Base-by-base conservation (phyloP, 352 stramenopile genomes). In the Phytophthora kernoviae region DNA sequence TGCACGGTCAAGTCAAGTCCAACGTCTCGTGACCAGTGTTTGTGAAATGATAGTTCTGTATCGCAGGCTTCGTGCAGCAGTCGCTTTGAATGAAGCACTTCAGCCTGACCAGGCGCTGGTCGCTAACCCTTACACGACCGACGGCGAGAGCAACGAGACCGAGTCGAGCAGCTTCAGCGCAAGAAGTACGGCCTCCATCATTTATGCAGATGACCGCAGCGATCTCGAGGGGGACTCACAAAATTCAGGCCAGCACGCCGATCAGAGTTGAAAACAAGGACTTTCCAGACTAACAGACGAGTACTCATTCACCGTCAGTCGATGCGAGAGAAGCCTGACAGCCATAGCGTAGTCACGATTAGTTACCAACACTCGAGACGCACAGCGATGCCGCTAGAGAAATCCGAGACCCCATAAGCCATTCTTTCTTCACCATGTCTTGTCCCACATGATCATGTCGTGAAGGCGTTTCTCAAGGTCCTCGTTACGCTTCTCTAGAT, bases 401-500 rank as follows among this genome's bases (percentile, higher is more conserved):
- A 30, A 30, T 30, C 24, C 6, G 24, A 30, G 24, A 30, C 24
- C n/a, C 20, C 9, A 48, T 5, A n/a, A 48, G 41, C 18, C 18
- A 48, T 17, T 11, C 22, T 32, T 9, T 11, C 8, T 24, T 68
- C 37, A 77, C 70, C 59, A 80, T 2, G 61, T 70, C 45, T 77
- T 75, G 40, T 78, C 66, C 47, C 56, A 84, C 22, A 66, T 27
- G 15, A 72, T 62, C 65, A 78, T 46, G 9, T 74, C 59, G 22
- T 73, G 50, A 4, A 87, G 50, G 49, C 86, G 57, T 20, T 67
- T 66, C 30, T 91, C 73, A 9, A 93, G 67, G 34, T 82, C 70
- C 11, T 71, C 51, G 54, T 94, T 94, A 17, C 68, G 60, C 24
- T 30, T 66, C 30, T 92, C 73, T 11, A 93, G 67, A 39, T 82